These are phyloP conservation scores for Leucoagaricus sp. DNA, from an alignment of 1,284 basidiomycete genomes.

Conservation along the genomic window DNA sequence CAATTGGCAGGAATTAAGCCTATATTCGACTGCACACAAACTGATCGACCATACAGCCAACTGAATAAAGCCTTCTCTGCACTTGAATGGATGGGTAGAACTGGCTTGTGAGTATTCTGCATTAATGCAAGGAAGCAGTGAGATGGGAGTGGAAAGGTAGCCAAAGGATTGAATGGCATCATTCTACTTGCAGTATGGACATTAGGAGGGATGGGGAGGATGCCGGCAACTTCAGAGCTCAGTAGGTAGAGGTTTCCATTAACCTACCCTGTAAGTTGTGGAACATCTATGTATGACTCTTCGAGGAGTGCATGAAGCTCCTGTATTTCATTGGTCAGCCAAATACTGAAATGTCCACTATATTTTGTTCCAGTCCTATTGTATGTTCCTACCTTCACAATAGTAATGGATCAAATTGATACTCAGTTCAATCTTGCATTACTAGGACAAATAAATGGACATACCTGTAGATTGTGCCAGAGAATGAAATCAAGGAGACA, in stretches of 20 bases:
- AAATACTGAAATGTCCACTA: constrained; percentile 20
- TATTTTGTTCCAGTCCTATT: constrained; percentile 22
- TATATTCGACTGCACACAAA: too few relatives aligned
- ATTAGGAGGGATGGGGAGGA: background rate
- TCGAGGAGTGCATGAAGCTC: constrained; percentile 12
- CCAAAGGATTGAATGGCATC: background rate
- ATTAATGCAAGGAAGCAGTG: too few relatives aligned
- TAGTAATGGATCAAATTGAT: background rate
- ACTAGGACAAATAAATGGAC: background rate
- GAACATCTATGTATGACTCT: constrained; percentile 1
- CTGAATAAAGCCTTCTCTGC: too few relatives aligned
- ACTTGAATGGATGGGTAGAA: too few relatives aligned
- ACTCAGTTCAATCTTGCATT: too few relatives aligned
- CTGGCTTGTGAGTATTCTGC: too few relatives aligned
- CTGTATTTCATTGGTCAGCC: constrained; percentile 22
- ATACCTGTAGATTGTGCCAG: background rate
- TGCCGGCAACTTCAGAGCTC: background rate
- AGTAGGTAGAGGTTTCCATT: background rate
- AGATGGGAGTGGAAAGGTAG: background rate
- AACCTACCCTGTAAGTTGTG: too few relatives aligned
- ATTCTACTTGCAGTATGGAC: background rate
- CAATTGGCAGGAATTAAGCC: too few relatives aligned
- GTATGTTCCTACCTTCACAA: constrained; percentile 17
- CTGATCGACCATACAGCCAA: too few relatives aligned
- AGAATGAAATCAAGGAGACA: too few relatives aligned